Conservation (phyloP, 2,329 filamentous ascomycete genomes). For the Cladosporium cucumerinum region DNA sequence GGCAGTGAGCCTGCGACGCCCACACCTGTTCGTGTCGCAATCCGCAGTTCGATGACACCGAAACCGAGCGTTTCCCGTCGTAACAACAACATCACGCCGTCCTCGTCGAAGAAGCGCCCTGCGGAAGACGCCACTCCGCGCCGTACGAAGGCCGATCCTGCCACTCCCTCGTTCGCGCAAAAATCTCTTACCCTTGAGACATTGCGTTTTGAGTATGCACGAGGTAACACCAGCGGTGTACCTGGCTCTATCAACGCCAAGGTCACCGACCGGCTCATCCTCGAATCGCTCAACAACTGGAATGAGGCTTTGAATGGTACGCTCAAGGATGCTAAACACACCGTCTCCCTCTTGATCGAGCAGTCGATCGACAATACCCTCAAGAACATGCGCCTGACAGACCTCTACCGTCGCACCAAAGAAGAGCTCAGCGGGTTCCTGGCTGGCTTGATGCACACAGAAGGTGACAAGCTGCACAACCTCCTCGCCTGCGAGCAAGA, state of each 20-base stretch:
- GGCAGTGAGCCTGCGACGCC: conserved; percentile 18
- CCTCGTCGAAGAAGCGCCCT: conserved; percentile 13
- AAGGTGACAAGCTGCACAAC: conserved; percentile 27
- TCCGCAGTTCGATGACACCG: background rate
- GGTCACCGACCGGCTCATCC: conserved; percentile 23
- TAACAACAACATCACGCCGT: background rate
- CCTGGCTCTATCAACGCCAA: background rate
- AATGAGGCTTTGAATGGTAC: conserved; percentile 27
- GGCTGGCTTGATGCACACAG: conserved; percentile 28
- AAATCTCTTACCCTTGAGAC: background rate
- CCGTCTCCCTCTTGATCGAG: background rate
- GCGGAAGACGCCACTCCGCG: background rate
- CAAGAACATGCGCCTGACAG: background rate
- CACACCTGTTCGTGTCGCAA: conserved; percentile 1
- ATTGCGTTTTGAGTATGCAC: background rate
- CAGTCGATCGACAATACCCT: background rate
- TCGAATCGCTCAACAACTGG: conserved; percentile 32
- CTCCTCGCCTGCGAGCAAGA: conserved; percentile 32
- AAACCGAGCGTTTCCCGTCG: background rate
- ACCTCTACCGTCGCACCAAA: background rate
- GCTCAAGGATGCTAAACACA: background rate
- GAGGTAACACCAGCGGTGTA: conserved; percentile 4
- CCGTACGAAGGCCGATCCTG: background rate
- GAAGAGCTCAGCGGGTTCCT: conserved; percentile 36
- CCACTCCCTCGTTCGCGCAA: background rate